Percentiles rank a stretch among this genome's conserved stretches.
Evolutionary conservation across 2,329 filamentous ascomycete genomes (phyloP).

Genomic region (Fusarium sp.): DNA sequence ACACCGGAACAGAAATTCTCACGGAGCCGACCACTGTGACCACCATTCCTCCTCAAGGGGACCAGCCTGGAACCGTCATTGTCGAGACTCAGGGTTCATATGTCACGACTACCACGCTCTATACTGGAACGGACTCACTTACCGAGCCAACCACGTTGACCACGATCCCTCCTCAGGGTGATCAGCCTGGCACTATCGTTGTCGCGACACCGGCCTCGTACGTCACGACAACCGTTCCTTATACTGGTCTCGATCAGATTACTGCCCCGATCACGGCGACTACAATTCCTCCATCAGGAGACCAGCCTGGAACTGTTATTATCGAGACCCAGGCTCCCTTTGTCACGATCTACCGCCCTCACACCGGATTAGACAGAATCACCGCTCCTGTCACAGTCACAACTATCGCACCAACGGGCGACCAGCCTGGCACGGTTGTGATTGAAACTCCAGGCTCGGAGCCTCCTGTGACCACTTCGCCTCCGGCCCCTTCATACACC

Average conservation of each 20-base stretch:
- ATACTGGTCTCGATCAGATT: conserved; percentile 24
- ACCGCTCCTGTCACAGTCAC: conserved; percentile 22
- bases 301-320: conserved; percentile 26
- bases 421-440: conserved; percentile 28
- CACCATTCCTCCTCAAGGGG: conserved; percentile 13
- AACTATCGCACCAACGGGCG: conserved; percentile 20
- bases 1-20: conserved; percentile 21
- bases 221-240: conserved; percentile 20
- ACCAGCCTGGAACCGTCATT: conserved; percentile 24
- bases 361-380: conserved; percentile 20
- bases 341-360: conserved; percentile 23
- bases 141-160: conserved; percentile 19
- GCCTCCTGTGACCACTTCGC: conserved; percentile 19
- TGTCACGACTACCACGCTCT: conserved; percentile 10
- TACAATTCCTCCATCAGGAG: conserved; percentile 11
- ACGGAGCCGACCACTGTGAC: conserved; percentile 19
- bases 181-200: conserved; percentile 25
- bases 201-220: conserved; percentile 28
- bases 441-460: conserved; percentile 28
- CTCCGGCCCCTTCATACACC: conserved; percentile 20
- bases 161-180: conserved; percentile 6
- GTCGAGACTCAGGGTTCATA: conserved; percentile 17
- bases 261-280: conserved; percentile 22
- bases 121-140: conserved; percentile 15
- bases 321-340: conserved; percentile 29